Conservation (phyloP, 2,329 filamentous ascomycete species). For the Coccinonectria pachysandricola region DNA sequence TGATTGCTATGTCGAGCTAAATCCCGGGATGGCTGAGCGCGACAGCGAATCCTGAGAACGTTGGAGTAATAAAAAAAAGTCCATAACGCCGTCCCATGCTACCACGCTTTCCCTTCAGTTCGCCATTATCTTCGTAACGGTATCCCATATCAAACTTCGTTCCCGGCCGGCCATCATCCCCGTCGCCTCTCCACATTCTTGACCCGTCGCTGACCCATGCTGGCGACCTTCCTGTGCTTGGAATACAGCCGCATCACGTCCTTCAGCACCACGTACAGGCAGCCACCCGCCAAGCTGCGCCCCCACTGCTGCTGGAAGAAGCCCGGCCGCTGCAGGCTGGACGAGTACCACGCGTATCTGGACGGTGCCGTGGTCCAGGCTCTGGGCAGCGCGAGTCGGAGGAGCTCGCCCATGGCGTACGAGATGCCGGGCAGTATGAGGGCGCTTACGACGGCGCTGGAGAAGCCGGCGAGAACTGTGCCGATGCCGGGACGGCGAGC, state of each 20-base stretch:
- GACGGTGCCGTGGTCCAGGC: conserved; percentile 49
- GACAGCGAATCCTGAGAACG: too few species aligned
- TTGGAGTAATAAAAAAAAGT: too few species aligned
- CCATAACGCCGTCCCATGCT: too few species aligned
- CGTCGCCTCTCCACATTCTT: conserved; percentile 41
- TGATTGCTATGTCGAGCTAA: too few species aligned
- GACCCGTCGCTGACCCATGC: conserved; percentile 43
- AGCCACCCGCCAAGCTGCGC: conserved; percentile 78
- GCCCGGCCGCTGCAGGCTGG: conserved; percentile 37
- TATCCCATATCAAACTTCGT: too few species aligned
- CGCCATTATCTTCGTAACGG: too few species aligned
- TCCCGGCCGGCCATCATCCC: too few species aligned
- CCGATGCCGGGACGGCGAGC: conserved; percentile 24
- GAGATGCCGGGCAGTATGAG: conserved; percentile 77
- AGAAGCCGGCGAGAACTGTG: conserved; percentile 30
- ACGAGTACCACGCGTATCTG: conserved; percentile 15
- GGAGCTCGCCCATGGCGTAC: conserved; percentile 63
- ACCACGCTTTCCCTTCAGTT: too few species aligned
- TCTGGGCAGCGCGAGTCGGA: conserved; percentile 58
- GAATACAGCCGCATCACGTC: conserved; percentile 51
- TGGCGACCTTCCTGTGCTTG: conserved; percentile 51
- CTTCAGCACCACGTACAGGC: conserved; percentile 77
- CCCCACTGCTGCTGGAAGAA: conserved; percentile 82
- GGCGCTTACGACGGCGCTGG: conserved; percentile 41
- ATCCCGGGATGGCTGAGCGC: too few species aligned